Conservation (phyloP, 805 yeast genomes). For the Lipomyces sp. region DNA sequence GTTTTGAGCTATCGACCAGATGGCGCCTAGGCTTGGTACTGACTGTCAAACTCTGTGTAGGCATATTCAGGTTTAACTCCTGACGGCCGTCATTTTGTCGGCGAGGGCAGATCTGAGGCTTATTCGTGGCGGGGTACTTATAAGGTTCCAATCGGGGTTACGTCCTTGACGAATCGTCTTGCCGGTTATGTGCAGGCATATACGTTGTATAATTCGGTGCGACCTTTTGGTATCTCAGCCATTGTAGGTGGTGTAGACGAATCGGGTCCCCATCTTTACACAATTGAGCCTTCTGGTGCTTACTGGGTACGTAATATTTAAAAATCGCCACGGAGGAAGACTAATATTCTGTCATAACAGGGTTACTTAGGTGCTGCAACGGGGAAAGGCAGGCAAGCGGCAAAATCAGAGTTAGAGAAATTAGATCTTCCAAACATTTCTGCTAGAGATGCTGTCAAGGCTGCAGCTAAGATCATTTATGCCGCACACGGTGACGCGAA, state of each 20-base stretch:
- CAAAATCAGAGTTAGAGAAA: slow-evolving; percentile 94
- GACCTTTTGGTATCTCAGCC: slow-evolving; percentile 95
- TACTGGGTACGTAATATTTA: slow-evolving; percentile 62
- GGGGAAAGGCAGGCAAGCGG: slow-evolving; percentile 98
- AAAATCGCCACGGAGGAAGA: background rate
- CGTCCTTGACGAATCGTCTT: slow-evolving; percentile 81
- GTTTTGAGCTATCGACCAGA: background rate
- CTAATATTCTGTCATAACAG: slow-evolving; percentile 12
- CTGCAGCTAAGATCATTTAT: slow-evolving; percentile 91
- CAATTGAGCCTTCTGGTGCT: slow-evolving; percentile 97
- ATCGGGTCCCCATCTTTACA: slow-evolving; percentile 88
- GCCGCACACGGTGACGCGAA: slow-evolving; percentile 97
- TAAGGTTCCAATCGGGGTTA: slow-evolving; percentile 75
- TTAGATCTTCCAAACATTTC: slow-evolving; percentile 70
- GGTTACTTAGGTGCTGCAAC: slow-evolving; percentile 97
- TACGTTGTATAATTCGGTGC: slow-evolving; percentile 93
- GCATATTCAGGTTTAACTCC: slow-evolving; percentile 92
- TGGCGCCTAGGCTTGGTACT: background rate
- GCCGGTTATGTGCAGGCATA: slow-evolving; percentile 93
- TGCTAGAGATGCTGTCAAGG: slow-evolving; percentile 82
- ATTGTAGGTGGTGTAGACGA: slow-evolving; percentile 93
- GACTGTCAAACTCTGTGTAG: slow-evolving; percentile 13
- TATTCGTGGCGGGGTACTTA: slow-evolving; percentile 74
- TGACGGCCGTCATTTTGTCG: slow-evolving; percentile 93
- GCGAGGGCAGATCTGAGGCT: slow-evolving; percentile 91